phyloP scores from a whole-genome alignment of 305 asterid genomes.

The Solanum hybrid region DNA sequence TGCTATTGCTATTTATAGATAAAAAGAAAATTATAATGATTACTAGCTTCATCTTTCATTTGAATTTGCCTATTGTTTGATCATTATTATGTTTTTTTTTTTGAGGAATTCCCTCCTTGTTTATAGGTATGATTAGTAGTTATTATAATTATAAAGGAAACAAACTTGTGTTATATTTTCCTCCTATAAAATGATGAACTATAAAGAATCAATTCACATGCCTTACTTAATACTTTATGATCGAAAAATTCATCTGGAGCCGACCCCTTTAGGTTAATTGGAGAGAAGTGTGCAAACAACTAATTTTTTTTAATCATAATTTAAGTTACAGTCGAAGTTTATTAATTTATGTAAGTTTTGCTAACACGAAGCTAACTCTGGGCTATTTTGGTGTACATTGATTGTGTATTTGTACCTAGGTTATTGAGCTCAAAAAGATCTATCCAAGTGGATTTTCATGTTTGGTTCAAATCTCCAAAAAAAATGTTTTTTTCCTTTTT shows the following conservation, averaged over 20 bases:
- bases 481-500: not conserved
- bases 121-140: not conserved
- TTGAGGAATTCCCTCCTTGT: not conserved
- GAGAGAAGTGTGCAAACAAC: not conserved
- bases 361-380: not conserved
- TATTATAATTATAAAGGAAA: not conserved
- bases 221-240: not conserved
- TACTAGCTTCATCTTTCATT: not conserved
- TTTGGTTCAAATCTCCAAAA: not conserved
- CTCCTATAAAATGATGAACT: not conserved
- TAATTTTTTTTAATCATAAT: not conserved
- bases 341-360: not conserved
- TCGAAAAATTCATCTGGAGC: not conserved
- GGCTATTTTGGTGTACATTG: not conserved
- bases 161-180: not conserved
- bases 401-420: not conserved
- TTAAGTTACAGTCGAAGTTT: not conserved
- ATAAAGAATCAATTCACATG: not conserved
- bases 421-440: not conserved
- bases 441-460: not conserved
- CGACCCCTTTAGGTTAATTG: not conserved
- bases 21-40: not conserved
- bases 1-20: not conserved
- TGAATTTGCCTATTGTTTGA: conserved; percentile 4
- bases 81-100: not conserved